These are phyloP conservation scores for Wickerhamiella spandovensis DNA, from an alignment of 805 yeast species.

Conservation along the genomic window DNA sequence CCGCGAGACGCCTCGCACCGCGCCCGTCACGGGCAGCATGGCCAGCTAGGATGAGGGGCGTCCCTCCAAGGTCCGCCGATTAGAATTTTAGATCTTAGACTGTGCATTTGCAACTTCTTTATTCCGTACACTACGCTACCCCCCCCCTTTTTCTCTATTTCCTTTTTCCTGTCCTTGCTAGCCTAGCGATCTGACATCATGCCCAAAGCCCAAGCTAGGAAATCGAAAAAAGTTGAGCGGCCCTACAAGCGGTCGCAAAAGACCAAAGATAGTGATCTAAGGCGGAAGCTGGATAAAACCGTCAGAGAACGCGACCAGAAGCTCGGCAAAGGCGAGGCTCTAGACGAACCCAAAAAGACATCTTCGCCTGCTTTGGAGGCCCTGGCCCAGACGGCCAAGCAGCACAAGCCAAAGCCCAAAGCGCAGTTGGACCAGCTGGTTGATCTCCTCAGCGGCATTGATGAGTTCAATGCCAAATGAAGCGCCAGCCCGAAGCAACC, in stretches of 20 bases:
- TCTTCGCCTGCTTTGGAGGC: background rate
- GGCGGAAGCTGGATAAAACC: background rate
- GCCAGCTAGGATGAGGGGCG: background rate
- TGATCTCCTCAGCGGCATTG: background rate
- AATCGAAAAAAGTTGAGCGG: background rate
- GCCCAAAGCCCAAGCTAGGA: background rate
- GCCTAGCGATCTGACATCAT: too few relatives aligned
- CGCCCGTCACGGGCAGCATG: conserved; percentile 8
- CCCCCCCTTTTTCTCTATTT: background rate
- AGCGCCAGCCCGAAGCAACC: too few relatives aligned
- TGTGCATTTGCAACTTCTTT: background rate
- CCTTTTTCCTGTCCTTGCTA: background rate
- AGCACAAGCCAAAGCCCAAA: background rate
- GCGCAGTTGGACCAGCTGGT: background rate
- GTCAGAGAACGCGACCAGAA: background rate
- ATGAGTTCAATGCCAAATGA: background rate
- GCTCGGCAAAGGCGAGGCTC: background rate
- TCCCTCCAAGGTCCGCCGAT: background rate
- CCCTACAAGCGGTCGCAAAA: background rate
- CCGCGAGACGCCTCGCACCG: conserved; percentile 21
- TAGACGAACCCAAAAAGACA: background rate
- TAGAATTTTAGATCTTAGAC: background rate
- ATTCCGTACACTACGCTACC: background rate
- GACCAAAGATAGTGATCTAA: background rate
- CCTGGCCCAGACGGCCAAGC: background rate